Conservation (phyloP, 2,329 filamentous ascomycete genomes). For the Aspergillus felis region DNA sequence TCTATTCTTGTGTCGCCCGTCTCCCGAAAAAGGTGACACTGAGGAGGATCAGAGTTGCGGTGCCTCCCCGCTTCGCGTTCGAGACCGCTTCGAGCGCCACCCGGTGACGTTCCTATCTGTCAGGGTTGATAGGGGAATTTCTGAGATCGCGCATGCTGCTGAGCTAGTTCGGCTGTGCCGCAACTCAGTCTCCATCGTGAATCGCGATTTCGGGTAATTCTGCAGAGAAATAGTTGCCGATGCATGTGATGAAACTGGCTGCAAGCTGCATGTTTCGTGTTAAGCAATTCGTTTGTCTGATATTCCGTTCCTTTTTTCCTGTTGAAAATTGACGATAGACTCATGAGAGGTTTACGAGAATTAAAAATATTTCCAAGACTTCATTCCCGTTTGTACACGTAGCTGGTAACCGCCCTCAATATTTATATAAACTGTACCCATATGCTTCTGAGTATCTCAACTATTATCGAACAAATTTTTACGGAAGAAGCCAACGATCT, state of each 20-base stretch:
- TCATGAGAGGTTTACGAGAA: constrained; percentile 32
- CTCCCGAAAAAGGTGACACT: background rate
- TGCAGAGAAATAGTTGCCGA: constrained; percentile 28
- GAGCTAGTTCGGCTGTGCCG: constrained; percentile 5
- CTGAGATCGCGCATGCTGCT: constrained; percentile 9
- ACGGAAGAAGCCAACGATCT: constrained; percentile 79
- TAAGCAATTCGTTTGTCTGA: constrained; percentile 25
- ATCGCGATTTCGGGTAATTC: constrained; percentile 15
- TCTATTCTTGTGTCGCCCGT: constrained; percentile 12
- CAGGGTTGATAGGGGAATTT: constrained; percentile 10
- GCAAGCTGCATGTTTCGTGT: constrained; percentile 23
- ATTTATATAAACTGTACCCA: background rate
- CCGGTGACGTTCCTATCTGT: background rate
- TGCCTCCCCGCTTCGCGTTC: background rate
- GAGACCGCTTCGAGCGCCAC: background rate
- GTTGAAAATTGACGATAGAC: constrained; percentile 27
- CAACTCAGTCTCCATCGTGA: constrained; percentile 14
- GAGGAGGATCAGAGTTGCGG: background rate
- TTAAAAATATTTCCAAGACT: constrained; percentile 18
- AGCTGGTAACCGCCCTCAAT: background rate
- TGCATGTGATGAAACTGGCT: constrained; percentile 26
- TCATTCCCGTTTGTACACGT: background rate
- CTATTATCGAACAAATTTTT: constrained; percentile 52
- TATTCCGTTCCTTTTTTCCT: constrained; percentile 20
- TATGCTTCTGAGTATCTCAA: constrained; percentile 1